These are phyloP conservation scores for Penicillium ucsense DNA, from an alignment of 495 filamentous ascomycete species.

Conservation along the genomic window DNA sequence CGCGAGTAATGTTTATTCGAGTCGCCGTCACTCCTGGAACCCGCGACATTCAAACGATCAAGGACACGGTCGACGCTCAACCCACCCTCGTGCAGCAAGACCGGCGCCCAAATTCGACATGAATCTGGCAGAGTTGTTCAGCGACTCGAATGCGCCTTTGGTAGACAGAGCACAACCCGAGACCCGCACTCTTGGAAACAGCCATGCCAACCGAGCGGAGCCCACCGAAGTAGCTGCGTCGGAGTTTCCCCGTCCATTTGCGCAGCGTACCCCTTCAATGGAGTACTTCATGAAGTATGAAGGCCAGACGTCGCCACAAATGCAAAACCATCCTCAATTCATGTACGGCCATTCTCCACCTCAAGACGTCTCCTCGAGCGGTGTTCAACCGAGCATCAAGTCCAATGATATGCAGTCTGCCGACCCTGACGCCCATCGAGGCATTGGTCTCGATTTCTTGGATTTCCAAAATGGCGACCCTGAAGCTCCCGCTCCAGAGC, in stretches of 20 bases:
- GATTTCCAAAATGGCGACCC: conserved; percentile 26
- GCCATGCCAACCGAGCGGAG: conserved; percentile 17
- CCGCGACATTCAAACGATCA: conserved; percentile 16
- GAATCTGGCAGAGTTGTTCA: conserved; percentile 48
- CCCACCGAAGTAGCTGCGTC: conserved; percentile 19
- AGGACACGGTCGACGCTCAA: conserved; percentile 17
- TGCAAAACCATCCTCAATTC: conserved; percentile 23
- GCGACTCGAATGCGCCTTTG: conserved; percentile 17
- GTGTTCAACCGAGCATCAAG: conserved; percentile 12
- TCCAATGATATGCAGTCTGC: conserved; percentile 10
- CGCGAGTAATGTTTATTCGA: conserved; percentile 10
- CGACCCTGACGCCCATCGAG: conserved; percentile 21
- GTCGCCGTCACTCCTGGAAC: conserved; percentile 19
- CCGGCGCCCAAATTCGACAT: conserved; percentile 52
- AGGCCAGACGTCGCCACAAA: conserved; percentile 22
- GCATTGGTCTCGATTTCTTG: conserved; percentile 30
- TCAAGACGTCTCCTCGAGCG: conserved; percentile 28
- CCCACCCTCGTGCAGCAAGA: conserved; percentile 22
- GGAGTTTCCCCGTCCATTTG: conserved; percentile 18
- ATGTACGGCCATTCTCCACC: conserved; percentile 34
- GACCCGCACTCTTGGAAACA: conserved; percentile 4
- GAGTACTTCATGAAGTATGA: conserved; percentile 33
- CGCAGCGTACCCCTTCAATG: conserved; percentile 26
- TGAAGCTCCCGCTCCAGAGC: conserved; percentile 17
- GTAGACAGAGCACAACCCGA: conserved; percentile 18